Evolutionary conservation across 257 asterid genomes (phyloP).

Genomic region (Knoxia roxburghii): DNA sequence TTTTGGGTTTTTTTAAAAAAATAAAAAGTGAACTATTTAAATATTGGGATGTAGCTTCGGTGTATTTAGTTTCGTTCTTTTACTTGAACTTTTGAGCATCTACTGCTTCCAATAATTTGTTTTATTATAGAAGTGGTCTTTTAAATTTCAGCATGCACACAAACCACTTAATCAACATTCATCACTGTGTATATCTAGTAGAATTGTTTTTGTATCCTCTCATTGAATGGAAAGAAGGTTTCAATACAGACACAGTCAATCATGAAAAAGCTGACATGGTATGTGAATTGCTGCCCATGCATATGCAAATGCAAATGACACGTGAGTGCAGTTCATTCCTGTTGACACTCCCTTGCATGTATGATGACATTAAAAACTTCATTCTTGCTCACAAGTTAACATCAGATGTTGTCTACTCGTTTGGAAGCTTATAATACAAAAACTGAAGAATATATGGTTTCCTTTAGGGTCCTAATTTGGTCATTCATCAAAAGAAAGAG

Average conservation of each 20-base stretch:
- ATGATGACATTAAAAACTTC: neutral
- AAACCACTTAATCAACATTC: neutral
- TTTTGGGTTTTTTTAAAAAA: too few species aligned
- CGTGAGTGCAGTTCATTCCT: neutral
- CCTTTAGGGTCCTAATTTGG: slow-evolving; percentile 82
- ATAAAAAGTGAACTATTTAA: neutral
- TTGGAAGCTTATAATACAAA: neutral
- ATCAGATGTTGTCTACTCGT: neutral
- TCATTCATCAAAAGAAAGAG: slow-evolving; percentile 76
- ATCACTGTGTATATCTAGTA: neutral
- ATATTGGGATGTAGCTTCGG: neutral
- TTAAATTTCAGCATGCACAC: neutral
- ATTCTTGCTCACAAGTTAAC: neutral
- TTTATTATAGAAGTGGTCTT: neutral
- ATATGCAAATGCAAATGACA: neutral
- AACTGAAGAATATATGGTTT: neutral
- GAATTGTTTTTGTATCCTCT: neutral
- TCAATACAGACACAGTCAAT: neutral
- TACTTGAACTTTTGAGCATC: neutral
- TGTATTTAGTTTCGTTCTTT: neutral
- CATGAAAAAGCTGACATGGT: too few species aligned
- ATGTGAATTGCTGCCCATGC: neutral
- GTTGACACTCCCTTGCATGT: neutral
- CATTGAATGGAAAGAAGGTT: neutral
- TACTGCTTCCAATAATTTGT: neutral